Base-by-base conservation (phyloP, 768 basidiomycete genomes). In the Trametes cinnabarina region DNA sequence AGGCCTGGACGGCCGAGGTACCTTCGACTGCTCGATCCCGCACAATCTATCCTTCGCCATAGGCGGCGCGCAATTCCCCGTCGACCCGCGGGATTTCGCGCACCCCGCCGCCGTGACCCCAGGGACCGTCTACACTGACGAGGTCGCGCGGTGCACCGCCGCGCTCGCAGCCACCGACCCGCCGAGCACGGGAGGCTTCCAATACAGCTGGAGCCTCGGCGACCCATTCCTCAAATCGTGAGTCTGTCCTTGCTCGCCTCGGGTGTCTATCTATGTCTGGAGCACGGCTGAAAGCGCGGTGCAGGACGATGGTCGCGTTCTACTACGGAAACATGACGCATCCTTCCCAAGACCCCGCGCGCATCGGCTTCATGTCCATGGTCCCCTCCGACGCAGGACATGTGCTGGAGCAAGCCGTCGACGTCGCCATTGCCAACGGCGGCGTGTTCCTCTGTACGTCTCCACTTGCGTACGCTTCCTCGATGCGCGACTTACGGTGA, bases 161-260 rank as follows among this genome's bases (percentile, higher is more conserved):
- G 87, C 82, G 51, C 62, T 91, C 19, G 83, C 77, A 2, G 51
- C 75, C 7, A 90, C 88, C 25, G 89, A 91, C 65, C 74, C 85
- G 3, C 90, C 88, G 5, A 72, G 79, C 11, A 15, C 52, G 3
- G 70, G 66, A 11, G 81, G 82, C 3, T 89, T 85, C 63, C 68
- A 86, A 46, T 90, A 87, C 63, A 85, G 83, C 64, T 92, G 90
- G 89, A 90, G 83, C 71, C 72, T 92, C 28, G 90, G 90, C 2
- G 81, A 79, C 62, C 89, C 90, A 1, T 91, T 91, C 63, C 64
- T 92, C 57, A 90, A 90, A 67, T 79, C 86, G 88, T 90, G 59
- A 43, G 82, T 72, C 7, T 8, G 9, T 15, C 7, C 14, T 39
- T 15, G 15, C 37, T 1, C 22, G 6, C 20, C 3, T 42, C 9